These are phyloP conservation scores for Adansonia digitata DNA, from an alignment of 345 rosid genomes.

Conservation along the genomic window DNA sequence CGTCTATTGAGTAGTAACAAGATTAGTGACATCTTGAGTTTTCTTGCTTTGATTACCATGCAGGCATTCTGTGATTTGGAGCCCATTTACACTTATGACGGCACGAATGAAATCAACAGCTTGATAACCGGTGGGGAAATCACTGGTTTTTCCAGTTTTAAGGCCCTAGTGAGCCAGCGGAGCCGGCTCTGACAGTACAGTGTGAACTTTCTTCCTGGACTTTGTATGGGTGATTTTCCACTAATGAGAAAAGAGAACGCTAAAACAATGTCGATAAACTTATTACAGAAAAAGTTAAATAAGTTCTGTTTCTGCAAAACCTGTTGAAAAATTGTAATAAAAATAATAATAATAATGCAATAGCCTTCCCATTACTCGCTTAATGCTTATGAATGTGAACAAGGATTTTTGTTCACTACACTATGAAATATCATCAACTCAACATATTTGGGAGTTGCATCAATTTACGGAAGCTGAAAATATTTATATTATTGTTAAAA, in stretches of 20 bases:
- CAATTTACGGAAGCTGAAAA: not conserved
- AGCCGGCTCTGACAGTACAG: constrained; percentile 56
- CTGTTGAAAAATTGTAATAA: not conserved
- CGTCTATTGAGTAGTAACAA: not conserved
- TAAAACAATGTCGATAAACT: not conserved
- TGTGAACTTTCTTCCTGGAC: not conserved
- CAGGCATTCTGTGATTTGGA: constrained; percentile 99
- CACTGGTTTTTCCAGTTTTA: constrained; percentile 84
- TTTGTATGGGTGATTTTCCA: not conserved
- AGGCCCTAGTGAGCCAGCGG: constrained; percentile 28
- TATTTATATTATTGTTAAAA: not conserved
- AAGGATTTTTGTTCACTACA: too few species aligned
- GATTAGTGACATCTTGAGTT: not conserved
- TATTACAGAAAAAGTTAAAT: not conserved
- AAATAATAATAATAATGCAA: not conserved
- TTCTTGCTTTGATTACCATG: constrained; percentile 5
- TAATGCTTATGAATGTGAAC: not conserved
- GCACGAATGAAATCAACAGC: constrained; percentile 61
- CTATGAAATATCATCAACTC: too few species aligned
- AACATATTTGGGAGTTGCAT: not conserved
- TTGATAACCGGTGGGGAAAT: constrained; percentile 51
- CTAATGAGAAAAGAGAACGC: not conserved
- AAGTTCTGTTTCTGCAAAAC: not conserved
- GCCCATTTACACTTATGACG: constrained; percentile 78
- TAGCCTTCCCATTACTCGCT: not conserved